phyloP scores from a whole-genome alignment of 495 filamentous ascomycete species.

The Xylaria nigripes region DNA sequence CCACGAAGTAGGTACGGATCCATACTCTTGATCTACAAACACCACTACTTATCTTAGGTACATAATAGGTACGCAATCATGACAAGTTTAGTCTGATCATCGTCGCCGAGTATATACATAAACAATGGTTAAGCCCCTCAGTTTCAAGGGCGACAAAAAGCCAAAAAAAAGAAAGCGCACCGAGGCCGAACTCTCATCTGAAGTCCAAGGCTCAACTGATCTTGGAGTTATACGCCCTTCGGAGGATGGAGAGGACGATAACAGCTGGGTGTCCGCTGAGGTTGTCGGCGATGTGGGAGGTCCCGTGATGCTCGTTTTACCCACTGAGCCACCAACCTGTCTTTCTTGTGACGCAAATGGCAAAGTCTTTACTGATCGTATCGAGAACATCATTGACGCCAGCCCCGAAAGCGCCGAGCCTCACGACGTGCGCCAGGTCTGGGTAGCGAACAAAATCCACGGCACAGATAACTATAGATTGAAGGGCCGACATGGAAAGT shows the following conservation, averaged over 20 bases:
- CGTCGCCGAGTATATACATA: not conserved
- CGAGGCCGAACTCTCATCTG: constrained; percentile 30
- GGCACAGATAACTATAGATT: constrained; percentile 76
- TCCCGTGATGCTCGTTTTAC: constrained; percentile 71
- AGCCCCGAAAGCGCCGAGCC: constrained; percentile 78
- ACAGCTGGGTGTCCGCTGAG: constrained; percentile 88
- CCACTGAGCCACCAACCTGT: constrained; percentile 57
- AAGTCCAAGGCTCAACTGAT: constrained; percentile 32
- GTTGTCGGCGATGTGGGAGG: constrained; percentile 65
- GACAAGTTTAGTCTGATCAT: not conserved
- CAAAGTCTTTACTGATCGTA: constrained; percentile 65
- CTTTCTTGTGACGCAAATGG: constrained; percentile 79
- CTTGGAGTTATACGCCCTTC: constrained; percentile 26
- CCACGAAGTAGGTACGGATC: too few relatives aligned
- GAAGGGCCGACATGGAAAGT: constrained; percentile 82
- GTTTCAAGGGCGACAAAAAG: constrained; percentile 96
- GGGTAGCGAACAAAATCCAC: constrained; percentile 78
- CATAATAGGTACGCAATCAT: too few relatives aligned
- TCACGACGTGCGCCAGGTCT: constrained; percentile 90
- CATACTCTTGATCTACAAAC: too few relatives aligned
- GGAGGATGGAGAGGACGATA: constrained; percentile 52
- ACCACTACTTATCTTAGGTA: too few relatives aligned
- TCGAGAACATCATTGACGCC: constrained; percentile 78
- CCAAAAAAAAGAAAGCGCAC: constrained; percentile 79
- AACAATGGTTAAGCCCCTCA: constrained; percentile 67